Evolutionary conservation across 1,139 yeast species (phyloP).

Genomic region (Magnusiomyces paraingens): DNA sequence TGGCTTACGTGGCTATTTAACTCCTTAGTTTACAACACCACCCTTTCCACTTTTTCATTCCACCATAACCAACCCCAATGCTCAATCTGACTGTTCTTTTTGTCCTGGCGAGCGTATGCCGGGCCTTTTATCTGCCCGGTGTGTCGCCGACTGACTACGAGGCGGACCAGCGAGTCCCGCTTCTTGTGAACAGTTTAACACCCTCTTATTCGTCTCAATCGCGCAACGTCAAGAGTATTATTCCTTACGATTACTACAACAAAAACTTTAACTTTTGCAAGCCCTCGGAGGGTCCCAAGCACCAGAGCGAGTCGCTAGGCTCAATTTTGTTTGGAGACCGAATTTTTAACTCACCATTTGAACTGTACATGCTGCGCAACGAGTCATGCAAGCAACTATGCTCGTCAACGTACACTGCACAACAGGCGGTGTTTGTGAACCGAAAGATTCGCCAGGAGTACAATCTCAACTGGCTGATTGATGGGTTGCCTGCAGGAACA

Average conservation of each 20-base stretch:
- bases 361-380: slow-evolving; percentile 68
- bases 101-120: slow-evolving; percentile 21
- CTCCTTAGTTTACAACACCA: no score
- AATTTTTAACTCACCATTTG: slow-evolving; percentile 86
- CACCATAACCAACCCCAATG: not conserved
- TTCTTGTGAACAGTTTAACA: slow-evolving; percentile 83
- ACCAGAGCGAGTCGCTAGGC: slow-evolving; percentile 87
- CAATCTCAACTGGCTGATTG: slow-evolving; percentile 86
- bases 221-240: slow-evolving; percentile 20
- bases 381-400: slow-evolving; percentile 64
- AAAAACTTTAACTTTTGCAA: slow-evolving; percentile 76
- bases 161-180: slow-evolving; percentile 63
- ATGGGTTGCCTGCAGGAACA: slow-evolving; percentile 85
- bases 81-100: not conserved
- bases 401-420: slow-evolving; percentile 46
- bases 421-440: slow-evolving; percentile 69
- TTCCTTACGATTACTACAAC: slow-evolving; percentile 65
- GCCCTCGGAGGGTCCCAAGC: slow-evolving; percentile 56
- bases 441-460: slow-evolving; percentile 76
- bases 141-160: slow-evolving; percentile 88
- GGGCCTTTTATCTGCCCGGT: slow-evolving; percentile 85
- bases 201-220: slow-evolving; percentile 51
- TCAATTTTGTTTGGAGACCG: slow-evolving; percentile 93
- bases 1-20: no score
- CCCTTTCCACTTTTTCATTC: no score